These are phyloP conservation scores for Phytophthora cactorum DNA, from an alignment of 352 stramenopile species.

Conservation along the genomic window DNA sequence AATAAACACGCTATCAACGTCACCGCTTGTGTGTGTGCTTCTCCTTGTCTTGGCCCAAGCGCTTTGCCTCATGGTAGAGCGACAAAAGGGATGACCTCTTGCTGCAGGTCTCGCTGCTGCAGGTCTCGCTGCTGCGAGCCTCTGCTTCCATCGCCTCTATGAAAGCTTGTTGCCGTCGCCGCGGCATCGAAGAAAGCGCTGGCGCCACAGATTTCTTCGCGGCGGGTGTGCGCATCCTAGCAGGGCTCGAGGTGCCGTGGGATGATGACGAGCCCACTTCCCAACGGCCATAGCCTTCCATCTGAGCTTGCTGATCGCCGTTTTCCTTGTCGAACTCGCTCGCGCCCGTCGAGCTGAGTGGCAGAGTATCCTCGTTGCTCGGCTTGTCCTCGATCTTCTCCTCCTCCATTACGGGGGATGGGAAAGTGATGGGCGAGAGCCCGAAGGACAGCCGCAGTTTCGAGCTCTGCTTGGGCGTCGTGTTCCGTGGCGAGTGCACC, in stretches of 20 bases:
- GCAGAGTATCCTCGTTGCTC: conserved; percentile 22
- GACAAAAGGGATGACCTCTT: too few relatives aligned
- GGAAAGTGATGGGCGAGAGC: conserved; percentile 54
- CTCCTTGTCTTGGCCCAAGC: conserved; percentile 21
- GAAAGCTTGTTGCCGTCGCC: conserved; percentile 52
- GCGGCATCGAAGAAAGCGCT: conserved; percentile 31
- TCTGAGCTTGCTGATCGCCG: conserved; percentile 14
- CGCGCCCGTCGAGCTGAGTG: conserved; percentile 15
- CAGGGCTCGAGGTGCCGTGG: conserved; percentile 2
- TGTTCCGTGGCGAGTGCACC: conserved; percentile 12
- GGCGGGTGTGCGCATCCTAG: neutral
- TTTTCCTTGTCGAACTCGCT: conserved; percentile 34
- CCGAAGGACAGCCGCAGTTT: conserved; percentile 43
- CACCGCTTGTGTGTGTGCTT: conserved; percentile 15
- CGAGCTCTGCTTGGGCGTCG: conserved; percentile 16
- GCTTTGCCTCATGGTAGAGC: conserved; percentile 41
- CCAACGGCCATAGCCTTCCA: conserved; percentile 7
- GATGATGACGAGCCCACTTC: conserved; percentile 25
- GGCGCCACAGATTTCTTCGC: neutral
- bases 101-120: neutral
- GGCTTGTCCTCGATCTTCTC: conserved; percentile 20
- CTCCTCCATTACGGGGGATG: conserved; percentile 18
- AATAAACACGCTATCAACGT: conserved; percentile 21
- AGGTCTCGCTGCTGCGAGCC: conserved; percentile 11
- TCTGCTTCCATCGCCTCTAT: conserved; percentile 62